Evolutionary conservation across 129 eudicot species (phyloP).

Genomic region (Saposhnikovia divaricata): DNA sequence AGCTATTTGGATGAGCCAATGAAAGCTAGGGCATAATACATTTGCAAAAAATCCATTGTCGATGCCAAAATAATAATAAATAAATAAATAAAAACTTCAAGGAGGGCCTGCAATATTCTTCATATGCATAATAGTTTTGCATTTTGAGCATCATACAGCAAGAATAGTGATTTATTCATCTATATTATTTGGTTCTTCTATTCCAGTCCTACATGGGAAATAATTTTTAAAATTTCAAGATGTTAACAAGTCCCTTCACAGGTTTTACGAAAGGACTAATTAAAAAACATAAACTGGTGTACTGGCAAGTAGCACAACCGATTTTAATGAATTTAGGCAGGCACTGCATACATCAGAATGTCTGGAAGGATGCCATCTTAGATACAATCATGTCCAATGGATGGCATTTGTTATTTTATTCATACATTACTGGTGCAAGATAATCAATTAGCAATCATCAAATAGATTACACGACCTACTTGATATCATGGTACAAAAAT

Average conservation of each 20-base stretch:
- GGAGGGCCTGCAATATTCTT: neutral
- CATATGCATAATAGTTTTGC: neutral
- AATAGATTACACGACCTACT: neutral
- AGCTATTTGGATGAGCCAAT: neutral
- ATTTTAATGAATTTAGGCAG: neutral
- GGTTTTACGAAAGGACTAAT: neutral
- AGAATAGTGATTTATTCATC: neutral
- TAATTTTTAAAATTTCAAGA: neutral
- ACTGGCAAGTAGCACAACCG: neutral
- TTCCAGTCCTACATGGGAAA: neutral
- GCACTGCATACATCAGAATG: neutral
- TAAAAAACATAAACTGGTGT: neutral
- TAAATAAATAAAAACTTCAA: too few relatives aligned
- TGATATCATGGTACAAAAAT: neutral
- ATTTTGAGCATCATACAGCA: neutral
- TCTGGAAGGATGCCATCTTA: neutral
- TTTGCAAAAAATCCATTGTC: neutral
- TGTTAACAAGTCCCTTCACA: neutral
- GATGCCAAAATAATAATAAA: too few relatives aligned
- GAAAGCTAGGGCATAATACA: neutral
- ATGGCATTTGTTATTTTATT: neutral
- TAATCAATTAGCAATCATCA: neutral
- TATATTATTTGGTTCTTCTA: neutral
- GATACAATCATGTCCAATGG: neutral
- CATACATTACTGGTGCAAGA: neutral